Evolutionary conservation across 805 yeast species (phyloP).

Genomic region (Candida arabinofermentans): DNA sequence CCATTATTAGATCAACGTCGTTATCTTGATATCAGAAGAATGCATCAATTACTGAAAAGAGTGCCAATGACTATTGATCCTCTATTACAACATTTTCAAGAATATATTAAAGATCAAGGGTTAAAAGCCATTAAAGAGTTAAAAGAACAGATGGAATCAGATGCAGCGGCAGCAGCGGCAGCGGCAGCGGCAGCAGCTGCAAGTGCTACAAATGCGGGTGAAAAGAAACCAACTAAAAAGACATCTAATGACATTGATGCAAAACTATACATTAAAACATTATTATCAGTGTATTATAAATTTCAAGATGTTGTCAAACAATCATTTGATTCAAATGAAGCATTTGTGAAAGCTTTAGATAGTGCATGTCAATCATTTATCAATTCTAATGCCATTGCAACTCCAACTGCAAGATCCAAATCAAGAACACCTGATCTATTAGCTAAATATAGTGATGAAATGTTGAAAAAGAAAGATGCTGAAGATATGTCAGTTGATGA

Average conservation of each 20-base stretch:
- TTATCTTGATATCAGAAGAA: constrained; percentile 67
- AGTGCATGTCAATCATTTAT: constrained; percentile 83
- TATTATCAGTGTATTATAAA: constrained; percentile 64
- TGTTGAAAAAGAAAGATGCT: constrained; percentile 70
- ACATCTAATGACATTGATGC: constrained; percentile 50
- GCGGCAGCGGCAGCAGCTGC: constrained; percentile 18
- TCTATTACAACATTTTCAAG: constrained; percentile 66
- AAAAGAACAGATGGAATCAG: constrained; percentile 28
- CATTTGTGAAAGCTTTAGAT: constrained; percentile 83
- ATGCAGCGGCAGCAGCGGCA: constrained; percentile 20
- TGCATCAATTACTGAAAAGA: constrained; percentile 71
- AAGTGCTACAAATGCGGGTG: constrained; percentile 7
- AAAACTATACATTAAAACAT: constrained; percentile 70
- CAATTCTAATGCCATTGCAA: constrained; percentile 77
- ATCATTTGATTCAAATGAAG: constrained; percentile 70
- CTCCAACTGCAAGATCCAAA: constrained; percentile 49
- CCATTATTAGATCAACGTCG: constrained; percentile 70
- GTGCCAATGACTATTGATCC: constrained; percentile 79
- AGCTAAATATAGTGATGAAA: constrained; percentile 83
- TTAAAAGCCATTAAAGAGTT: constrained; percentile 55
- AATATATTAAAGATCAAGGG: constrained; percentile 68
- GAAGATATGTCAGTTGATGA: constrained; percentile 77
- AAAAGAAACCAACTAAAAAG: constrained; percentile 30
- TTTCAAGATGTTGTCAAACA: constrained; percentile 59
- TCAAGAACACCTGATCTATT: constrained; percentile 91